Evolutionary conservation across 78 protist species (phyloP).

Genomic region (Chrysochromulina tobinii): DNA sequence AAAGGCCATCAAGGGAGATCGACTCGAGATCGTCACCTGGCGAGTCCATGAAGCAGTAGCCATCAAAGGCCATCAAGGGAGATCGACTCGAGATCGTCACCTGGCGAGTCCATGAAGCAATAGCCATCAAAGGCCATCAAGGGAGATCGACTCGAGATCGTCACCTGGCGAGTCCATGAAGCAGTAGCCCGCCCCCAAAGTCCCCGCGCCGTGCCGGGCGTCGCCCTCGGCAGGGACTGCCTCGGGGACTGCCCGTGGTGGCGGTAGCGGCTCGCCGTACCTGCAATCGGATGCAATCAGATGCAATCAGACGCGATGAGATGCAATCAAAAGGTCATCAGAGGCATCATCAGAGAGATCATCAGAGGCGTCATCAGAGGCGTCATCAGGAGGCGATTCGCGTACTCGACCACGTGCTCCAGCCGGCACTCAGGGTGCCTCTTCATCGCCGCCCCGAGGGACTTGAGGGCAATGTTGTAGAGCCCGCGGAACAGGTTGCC

Average conservation of each 20-base stretch:
- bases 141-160: constrained; percentile 50
- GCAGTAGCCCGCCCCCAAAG: constrained; percentile 15
- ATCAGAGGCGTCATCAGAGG: too few species aligned
- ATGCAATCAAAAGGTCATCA: too few species aligned
- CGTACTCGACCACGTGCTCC: constrained; percentile 10
- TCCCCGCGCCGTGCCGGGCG: too few species aligned
- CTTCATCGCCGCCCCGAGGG: constrained; percentile 42
- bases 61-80: too few species aligned
- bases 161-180: constrained; percentile 66
- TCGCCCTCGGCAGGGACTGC: too few species aligned
- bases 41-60: constrained; percentile 65
- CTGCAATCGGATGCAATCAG: neutral
- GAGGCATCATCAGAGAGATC: too few species aligned
- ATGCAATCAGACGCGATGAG: too few species aligned
- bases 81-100: constrained; percentile 56
- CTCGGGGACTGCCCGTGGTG: too few species aligned
- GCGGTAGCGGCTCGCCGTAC: neutral
- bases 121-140: too few species aligned
- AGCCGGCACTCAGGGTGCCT: neutral
- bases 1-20: neutral
- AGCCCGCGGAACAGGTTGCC: constrained; percentile 49
- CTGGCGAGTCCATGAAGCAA: constrained; percentile 64
- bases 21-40: constrained; percentile 60
- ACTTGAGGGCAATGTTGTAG: constrained; percentile 50
- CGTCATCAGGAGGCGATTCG: too few species aligned